Evolutionary conservation across 148 eudicot species (phyloP), one percentile per base, ranked within the genome.

Genomic region (Fagopyrum tataricum): DNA sequence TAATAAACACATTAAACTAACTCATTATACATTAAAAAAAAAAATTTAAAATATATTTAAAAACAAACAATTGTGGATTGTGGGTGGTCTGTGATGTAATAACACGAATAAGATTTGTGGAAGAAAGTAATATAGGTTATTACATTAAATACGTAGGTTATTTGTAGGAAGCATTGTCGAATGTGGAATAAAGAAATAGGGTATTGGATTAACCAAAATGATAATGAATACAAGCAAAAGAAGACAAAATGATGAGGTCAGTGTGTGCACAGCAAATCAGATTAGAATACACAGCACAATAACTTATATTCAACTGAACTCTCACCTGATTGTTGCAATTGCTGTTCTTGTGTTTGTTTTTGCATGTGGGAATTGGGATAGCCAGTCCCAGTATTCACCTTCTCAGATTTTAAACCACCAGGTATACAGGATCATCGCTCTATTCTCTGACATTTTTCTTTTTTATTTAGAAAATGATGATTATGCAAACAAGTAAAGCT

Each of bases 331-430:
- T 21, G 64, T 58, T 23, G 23, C 64, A 5, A 56, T 58, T 58
- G 31, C 64, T 23, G 21, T 58, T 58, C 64, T 58, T 58, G 64
- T 58, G 64, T 20, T 58, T 58, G 64, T 58, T 58, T 58, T 23
- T 23, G 64, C 64, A 58, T 58, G 14, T 58, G 64, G 37, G 64
- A 23, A 31, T 31, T 31, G 9, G 49, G 13, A 46, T 46, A 46
- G 12, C 49, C 37, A 31, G 37, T 31, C 37, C 2, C 49, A 46
- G 49, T 46, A 46, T 58, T 58, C 64, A 58, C 64, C 64, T 31
- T 58, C 31, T 56, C 23, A 10, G 11, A 58, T 58, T 9, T 58
- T 26, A 58, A 21, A 7, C 37, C 64, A 23, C 11, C 37, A 58
- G 23, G 9, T 6, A 10, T 6, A 46, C 49, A 10, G 18, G 10